Base-by-base conservation (phyloP, 371 early-diverging fungal species). In the Mucor lusitanicus region DNA sequence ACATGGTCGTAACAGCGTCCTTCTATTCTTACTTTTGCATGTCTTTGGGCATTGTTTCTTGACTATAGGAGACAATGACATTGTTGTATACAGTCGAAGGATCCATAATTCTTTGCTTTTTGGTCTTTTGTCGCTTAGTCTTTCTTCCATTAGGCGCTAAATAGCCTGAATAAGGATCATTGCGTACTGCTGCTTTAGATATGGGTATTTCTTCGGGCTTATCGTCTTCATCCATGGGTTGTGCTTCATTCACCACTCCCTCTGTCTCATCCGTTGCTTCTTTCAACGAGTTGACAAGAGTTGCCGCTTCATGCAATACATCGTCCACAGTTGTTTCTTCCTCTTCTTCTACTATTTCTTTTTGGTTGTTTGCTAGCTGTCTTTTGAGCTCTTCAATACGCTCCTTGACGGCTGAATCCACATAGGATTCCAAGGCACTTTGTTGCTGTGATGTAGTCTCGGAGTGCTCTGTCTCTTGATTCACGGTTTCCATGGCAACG, bases 21-120 rank as follows among this genome's bases (percentile, higher is more conserved):
- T 15, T 17, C 30, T 27, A n/a, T 35, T 23, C 13, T 58, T 71
- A 76, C 73, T 77, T 78, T 61, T 61, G 44, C 69, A 79, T 48
- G 6, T 78, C 75, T 15, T 32, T 7, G 11, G 74, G 75, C 33
- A 75, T 73, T 4, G 71, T 73, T 3, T 74, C 60, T 28, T 70
- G 25, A 6, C 63, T 70, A 58, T 82, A 82, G 0, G 58, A 65
- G 1, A 80, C 78, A 37, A 69, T 37, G 12, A 70, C 75, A 25
- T 65, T 77, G 62, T 82, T 65, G 28, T 70, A 69, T 42, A 40
- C 60, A 19, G 3, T 13, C 42, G 25, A 35, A 17, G 58, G 42
- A n/a, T 32, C 35, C 46, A 53, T 23, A 6, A 58, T 27, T 19
- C 54, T 54, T 8, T 40, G 57, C 44, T 37, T 63, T 60, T 35